Evolutionary conservation across 148 eudicot genomes (phyloP).

Genomic region (Rhododendron molle): DNA sequence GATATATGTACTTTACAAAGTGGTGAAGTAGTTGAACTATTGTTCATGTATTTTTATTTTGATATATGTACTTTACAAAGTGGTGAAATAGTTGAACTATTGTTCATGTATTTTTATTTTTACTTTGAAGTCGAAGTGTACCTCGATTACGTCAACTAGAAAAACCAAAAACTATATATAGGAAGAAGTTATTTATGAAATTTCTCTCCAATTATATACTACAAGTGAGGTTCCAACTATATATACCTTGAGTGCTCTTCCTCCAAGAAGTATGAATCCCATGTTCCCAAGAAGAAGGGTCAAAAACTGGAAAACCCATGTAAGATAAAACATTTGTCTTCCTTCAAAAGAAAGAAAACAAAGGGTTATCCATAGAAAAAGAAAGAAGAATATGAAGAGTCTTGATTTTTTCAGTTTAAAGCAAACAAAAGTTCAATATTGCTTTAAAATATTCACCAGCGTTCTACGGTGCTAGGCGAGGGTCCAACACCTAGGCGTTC

Average conservation of each 20-base stretch:
- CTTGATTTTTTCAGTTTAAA: background rate
- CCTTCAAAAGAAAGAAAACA: conserved; percentile 29
- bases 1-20: background rate
- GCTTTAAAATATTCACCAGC: background rate
- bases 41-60: background rate
- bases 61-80: background rate
- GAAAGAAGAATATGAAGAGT: background rate
- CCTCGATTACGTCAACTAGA: background rate
- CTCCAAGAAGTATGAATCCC: conserved; percentile 73
- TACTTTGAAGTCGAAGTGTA: background rate
- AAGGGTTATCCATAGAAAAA: no score
- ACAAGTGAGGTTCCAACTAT: background rate
- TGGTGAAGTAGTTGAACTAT: background rate
- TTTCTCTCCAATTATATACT: background rate
- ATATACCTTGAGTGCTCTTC: conserved; percentile 59
- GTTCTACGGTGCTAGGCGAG: no score
- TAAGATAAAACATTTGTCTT: conserved; percentile 42
- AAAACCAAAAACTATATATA: background rate
- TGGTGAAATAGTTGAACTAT: background rate
- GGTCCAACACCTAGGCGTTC: no score
- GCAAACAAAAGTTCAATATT: background rate
- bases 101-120: background rate
- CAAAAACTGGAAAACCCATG: conserved; percentile 43
- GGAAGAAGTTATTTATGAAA: background rate
- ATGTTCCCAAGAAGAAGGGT: conserved; percentile 45